Base-by-base conservation (phyloP, 805 yeast genomes). In the Candida wancherniae region DNA sequence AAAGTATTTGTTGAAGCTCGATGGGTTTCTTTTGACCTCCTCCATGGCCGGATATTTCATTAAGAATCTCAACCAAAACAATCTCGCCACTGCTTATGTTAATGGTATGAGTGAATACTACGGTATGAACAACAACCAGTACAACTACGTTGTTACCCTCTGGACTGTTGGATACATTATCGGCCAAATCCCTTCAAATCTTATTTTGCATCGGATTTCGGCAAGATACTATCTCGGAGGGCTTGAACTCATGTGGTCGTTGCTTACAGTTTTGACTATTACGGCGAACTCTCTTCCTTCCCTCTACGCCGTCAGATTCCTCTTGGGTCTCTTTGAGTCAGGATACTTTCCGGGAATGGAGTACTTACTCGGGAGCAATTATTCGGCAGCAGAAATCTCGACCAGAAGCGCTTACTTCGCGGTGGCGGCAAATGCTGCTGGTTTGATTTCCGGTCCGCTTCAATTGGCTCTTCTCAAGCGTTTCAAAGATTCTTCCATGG, bases 291-390 rank as follows among this genome's bases (percentile, higher is more conserved):
- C 22, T 14, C 29, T 43, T 10, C 31, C 32, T 6, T 29, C 40
- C 7, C 28, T 47, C 7, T 47, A 45, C 23, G 40, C 37, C 3
- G 19, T 47, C 7, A 32, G 50, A 6, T 45, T 47, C 22, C 28
- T 43, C 19, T 24, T 63, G 24, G 78, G 76, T 1, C 48, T 72
- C 15, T 43, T 58, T 9, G 77, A 71, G 34, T 57, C 69, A 10
- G 75, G 75, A 0, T 69, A 62, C 42, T 71, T 70, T 48, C 82
- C 86, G 5, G 76, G 75, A 13, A 63, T 75, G 34, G 81, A 77
- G 44, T 77, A 73, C 43, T 53, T 75, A 26, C 45, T 58, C 6
- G 63, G 63, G n/a, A 48, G 55, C 11, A 50, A 52, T 31, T 55
- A 55, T 30, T 37, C 50, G 4, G 44, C 50, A 3, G 32, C 37